Percentiles rank a stretch among this genome's conserved stretches.
Evolutionary conservation across 2,329 filamentous ascomycete species (phyloP).

Genomic region (Grosmannia penicillata): DNA sequence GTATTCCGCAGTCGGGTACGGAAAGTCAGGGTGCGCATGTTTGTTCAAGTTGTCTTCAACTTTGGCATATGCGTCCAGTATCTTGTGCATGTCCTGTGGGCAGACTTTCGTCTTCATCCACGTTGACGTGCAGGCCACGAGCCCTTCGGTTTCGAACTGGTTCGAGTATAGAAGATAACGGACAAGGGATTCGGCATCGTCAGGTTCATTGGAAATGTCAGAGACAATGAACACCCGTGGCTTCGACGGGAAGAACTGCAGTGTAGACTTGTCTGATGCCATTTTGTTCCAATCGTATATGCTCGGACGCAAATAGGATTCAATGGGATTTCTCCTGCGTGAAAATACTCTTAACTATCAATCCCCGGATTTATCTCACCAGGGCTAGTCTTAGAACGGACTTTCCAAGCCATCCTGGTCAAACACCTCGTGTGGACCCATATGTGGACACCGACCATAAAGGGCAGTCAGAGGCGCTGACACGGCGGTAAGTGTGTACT

Average conservation of each 20-base stretch:
- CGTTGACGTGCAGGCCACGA: slow-evolving; percentile 29
- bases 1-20: slow-evolving; percentile 19
- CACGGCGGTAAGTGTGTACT: no score
- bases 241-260: slow-evolving; percentile 10
- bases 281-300: no score
- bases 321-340: no score
- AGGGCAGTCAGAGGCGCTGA: no score
- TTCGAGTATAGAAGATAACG: slow-evolving; percentile 30
- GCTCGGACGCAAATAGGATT: no score
- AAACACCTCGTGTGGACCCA: no score
- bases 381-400: no score
- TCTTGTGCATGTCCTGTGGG: slow-evolving; percentile 26
- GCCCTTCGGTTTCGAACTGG: slow-evolving; percentile 28
- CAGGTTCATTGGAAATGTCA: slow-evolving; percentile 31
- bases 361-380: no score
- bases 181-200: slow-evolving; percentile 28
- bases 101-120: slow-evolving; percentile 26
- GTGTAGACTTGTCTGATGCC: background rate
- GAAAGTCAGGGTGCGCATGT: slow-evolving; percentile 24
- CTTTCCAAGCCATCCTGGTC: no score
- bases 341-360: no score
- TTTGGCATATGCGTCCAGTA: slow-evolving; percentile 26
- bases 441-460: no score
- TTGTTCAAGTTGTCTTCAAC: slow-evolving; percentile 31
- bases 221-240: slow-evolving; percentile 24